phyloP scores from a whole-genome alignment of 179 eudicot species.

The Spergularia azorica region DNA sequence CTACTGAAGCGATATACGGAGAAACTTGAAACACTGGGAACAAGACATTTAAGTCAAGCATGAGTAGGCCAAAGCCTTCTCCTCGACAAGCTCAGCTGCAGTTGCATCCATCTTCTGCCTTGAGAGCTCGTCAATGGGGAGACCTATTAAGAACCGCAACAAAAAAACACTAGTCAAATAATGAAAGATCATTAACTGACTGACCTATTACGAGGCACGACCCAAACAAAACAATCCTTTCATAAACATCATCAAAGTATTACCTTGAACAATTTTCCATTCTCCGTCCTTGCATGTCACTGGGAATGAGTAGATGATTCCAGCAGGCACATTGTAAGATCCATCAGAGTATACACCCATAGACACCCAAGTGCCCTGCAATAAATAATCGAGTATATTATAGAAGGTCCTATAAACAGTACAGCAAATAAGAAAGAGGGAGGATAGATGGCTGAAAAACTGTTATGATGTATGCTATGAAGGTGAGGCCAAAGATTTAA shows the following conservation, averaged over 20 bases:
- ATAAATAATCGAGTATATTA: neutral
- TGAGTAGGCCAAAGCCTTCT: conserved; percentile 78
- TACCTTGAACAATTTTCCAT: conserved; percentile 90
- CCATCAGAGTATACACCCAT: conserved; percentile 95
- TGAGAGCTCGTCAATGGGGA: conserved; percentile 78
- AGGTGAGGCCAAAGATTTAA: conserved; percentile 1
- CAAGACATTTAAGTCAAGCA: conserved; percentile 50
- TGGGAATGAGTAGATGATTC: conserved; percentile 87
- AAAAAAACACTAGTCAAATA: neutral
- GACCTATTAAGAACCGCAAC: conserved; percentile 41
- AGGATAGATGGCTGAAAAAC: neutral
- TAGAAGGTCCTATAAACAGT: neutral
- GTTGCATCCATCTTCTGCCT: conserved; percentile 90
- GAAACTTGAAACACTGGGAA: neutral
- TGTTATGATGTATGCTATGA: neutral
- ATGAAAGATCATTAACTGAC: neutral
- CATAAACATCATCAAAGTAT: neutral
- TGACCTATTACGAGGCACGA: no score
- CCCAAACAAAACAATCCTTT: neutral
- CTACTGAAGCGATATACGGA: conserved; percentile 15
- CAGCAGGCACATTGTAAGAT: conserved; percentile 81
- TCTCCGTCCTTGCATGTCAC: conserved; percentile 79
- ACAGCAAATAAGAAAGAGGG: neutral
- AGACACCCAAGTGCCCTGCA: conserved; percentile 81
- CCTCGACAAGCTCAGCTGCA: conserved; percentile 81